phyloP scores from a whole-genome alignment of 163 green algal species.

The Prototheca cutis region DNA sequence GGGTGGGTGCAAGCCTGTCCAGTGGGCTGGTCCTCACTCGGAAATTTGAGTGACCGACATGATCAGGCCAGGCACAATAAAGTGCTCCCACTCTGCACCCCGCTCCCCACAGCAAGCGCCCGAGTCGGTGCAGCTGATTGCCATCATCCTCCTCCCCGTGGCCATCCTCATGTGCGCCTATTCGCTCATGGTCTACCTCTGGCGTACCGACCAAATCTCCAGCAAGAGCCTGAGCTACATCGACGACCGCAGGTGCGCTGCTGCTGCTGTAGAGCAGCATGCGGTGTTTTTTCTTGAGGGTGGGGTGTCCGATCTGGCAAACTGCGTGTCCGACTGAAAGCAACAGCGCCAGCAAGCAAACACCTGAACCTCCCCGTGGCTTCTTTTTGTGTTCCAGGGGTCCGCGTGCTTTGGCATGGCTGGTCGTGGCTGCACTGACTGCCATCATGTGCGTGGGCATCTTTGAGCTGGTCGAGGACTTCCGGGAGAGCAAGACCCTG shows the following conservation, averaged over 20 bases:
- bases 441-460: conserved; percentile 63
- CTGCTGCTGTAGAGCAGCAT: not conserved
- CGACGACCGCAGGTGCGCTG: conserved; percentile 16
- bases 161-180: conserved; percentile 70
- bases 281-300: conserved; percentile 49
- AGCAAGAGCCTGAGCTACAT: conserved; percentile 22
- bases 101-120: not conserved
- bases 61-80: not conserved
- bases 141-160: conserved; percentile 73
- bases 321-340: not conserved
- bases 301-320: not conserved
- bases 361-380: not conserved
- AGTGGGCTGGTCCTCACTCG: too few species aligned
- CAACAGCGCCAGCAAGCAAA: not conserved
- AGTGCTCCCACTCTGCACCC: too few species aligned
- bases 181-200: conserved; percentile 67
- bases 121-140: conserved; percentile 55
- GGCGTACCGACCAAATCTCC: conserved; percentile 56
- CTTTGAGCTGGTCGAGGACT: conserved; percentile 49
- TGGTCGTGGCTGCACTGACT: conserved; percentile 55
- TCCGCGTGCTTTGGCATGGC: conserved; percentile 55
- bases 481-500: not conserved
- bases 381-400: conserved; percentile 21
- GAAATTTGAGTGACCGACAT: too few species aligned
- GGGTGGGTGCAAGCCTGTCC: too few species aligned